Conservation (phyloP, 2,329 filamentous ascomycete genomes). For the Ophiocordyceps robertsii region DNA sequence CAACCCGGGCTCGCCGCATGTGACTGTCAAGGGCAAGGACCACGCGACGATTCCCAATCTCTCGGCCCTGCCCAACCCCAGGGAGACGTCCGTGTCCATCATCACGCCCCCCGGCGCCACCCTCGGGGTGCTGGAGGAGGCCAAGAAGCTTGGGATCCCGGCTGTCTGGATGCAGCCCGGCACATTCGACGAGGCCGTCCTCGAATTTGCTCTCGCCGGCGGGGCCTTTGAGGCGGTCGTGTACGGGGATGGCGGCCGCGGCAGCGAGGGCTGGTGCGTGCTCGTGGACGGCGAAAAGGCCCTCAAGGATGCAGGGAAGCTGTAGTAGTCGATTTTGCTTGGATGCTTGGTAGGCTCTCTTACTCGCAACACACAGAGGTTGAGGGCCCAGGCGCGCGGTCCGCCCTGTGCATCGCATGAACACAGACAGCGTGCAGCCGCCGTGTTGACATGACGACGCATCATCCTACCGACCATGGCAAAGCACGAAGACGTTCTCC, state of each 20-base stretch:
- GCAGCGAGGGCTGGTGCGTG: conserved; percentile 73
- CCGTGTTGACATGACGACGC: too few species aligned
- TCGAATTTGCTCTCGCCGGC: conserved; percentile 51
- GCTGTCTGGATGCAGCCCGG: conserved; percentile 87
- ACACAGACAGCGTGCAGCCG: too few species aligned
- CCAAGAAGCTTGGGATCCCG: conserved; percentile 56
- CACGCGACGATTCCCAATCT: conserved; percentile 55
- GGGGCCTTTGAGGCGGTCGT: conserved; percentile 56
- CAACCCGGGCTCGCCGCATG: conserved; percentile 57
- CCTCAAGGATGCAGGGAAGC: conserved; percentile 40
- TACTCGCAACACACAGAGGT: too few species aligned
- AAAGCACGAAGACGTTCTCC: too few species aligned
- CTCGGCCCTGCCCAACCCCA: conserved; percentile 49
- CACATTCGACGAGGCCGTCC: conserved; percentile 63
- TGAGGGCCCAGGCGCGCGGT: too few species aligned
- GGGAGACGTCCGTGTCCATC: conserved; percentile 64
- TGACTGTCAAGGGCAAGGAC: conserved; percentile 44
- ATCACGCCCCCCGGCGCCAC: conserved; percentile 79
- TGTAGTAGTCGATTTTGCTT: conserved; percentile 14
- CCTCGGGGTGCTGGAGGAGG: conserved; percentile 60
- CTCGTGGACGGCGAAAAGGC: conserved; percentile 68
- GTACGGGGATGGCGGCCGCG: conserved; percentile 47
- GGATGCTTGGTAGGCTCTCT: too few species aligned
- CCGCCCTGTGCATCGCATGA: too few species aligned
- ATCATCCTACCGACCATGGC: too few species aligned